Evolutionary conservation across 2,329 filamentous ascomycete genomes (phyloP).

Genomic region (Sclerotinia minor): DNA sequence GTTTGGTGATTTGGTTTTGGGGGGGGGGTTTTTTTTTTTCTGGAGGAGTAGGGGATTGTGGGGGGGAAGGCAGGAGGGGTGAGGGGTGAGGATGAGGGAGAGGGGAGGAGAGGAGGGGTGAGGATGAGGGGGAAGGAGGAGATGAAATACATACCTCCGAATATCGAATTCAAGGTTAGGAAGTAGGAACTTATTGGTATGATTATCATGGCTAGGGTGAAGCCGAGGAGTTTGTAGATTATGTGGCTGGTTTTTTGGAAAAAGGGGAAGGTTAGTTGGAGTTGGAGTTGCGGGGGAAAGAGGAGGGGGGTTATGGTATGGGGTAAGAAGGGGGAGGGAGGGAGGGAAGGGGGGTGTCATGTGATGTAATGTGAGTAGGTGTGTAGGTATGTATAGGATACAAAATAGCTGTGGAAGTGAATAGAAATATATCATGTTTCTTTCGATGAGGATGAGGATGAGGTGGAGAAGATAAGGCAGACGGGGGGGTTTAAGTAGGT

Average conservation of each 20-base stretch:
- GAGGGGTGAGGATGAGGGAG: not conserved
- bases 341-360: not conserved
- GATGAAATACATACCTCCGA: constrained; percentile 60
- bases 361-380: too few relatives aligned
- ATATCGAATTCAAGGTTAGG: constrained; percentile 71
- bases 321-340: too few relatives aligned
- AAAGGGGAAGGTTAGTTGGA: not conserved
- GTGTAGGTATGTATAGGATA: too few relatives aligned
- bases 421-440: too few relatives aligned
- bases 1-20: not conserved
- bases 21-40: not conserved
- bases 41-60: not conserved
- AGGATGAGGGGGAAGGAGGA: not conserved
- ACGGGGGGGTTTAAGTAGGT: too few relatives aligned
- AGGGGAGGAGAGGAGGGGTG: not conserved
- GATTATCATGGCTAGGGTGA: constrained; percentile 88
- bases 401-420: too few relatives aligned
- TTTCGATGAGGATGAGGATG: too few relatives aligned
- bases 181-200: constrained; percentile 90
- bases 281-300: not conserved
- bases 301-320: not conserved
- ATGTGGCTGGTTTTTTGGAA: constrained; percentile 61
- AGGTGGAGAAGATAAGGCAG: too few relatives aligned
- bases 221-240: constrained; percentile 84
- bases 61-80: not conserved